Percentiles rank a stretch among this genome's conserved stretches.
phyloP scores from a whole-genome alignment of 495 filamentous ascomycete genomes.

The Penicillium pancosmium region DNA sequence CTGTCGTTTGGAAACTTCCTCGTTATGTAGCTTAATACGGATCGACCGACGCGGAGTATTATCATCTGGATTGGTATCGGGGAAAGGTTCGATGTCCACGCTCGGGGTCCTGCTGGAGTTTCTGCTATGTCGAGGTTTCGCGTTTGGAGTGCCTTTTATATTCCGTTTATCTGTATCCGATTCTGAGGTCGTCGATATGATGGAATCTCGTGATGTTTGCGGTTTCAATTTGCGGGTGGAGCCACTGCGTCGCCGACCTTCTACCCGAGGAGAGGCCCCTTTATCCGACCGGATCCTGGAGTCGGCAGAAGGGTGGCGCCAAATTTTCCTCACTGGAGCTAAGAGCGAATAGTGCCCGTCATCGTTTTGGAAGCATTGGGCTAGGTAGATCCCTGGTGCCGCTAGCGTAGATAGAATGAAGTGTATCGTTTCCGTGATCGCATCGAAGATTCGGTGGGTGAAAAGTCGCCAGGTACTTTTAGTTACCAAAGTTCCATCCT shows the following conservation, averaged over 20 bases:
- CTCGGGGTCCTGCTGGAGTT: constrained; percentile 47
- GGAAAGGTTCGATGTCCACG: constrained; percentile 9
- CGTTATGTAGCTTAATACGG: constrained; percentile 86
- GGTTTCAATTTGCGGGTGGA: constrained; percentile 43
- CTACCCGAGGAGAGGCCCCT: constrained; percentile 29
- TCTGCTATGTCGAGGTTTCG: constrained; percentile 47
- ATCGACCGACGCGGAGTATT: constrained; percentile 76
- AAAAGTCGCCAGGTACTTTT: constrained; percentile 49
- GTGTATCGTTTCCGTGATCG: constrained; percentile 67
- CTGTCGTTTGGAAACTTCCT: constrained; percentile 61
- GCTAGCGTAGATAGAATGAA: constrained; percentile 78
- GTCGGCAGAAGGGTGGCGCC: constrained; percentile 38
- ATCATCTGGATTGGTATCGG: constrained; percentile 55
- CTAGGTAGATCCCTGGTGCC: constrained; percentile 77
- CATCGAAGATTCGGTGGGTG: constrained; percentile 50
- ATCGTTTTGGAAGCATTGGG: constrained; percentile 79
- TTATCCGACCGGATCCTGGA: constrained; percentile 31
- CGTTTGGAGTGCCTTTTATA: constrained; percentile 25
- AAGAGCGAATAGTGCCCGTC: constrained; percentile 76
- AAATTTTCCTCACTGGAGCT: constrained; percentile 60
- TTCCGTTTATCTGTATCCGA: constrained; percentile 47
- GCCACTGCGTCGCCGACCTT: constrained; percentile 34
- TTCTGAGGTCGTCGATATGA: constrained; percentile 50
- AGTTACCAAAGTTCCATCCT: constrained; percentile 59
- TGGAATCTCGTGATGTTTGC: constrained; percentile 41